A percentile compares a stretch with the other conserved stretches of the same genome.
Conservation (phyloP, 2,329 filamentous ascomycete genomes). For the Aspergillus texensis region DNA sequence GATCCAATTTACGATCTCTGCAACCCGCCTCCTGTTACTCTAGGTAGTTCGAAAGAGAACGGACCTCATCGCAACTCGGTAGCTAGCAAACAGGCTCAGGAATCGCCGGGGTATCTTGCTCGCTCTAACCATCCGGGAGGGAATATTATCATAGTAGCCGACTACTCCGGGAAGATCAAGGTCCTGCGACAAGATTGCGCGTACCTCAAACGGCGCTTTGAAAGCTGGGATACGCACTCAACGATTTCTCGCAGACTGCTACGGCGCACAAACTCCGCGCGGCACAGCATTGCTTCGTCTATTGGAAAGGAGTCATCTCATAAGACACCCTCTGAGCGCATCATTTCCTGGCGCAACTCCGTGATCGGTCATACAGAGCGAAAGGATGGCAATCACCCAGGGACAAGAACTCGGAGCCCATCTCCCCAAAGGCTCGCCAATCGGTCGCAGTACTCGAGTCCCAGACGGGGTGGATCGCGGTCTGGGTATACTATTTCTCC, state of each 20-base stretch:
- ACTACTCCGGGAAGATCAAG: slow-evolving; percentile 86
- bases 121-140: slow-evolving; percentile 76
- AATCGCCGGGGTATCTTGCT: slow-evolving; percentile 75
- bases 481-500: slow-evolving; percentile 32
- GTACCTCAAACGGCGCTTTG: slow-evolving; percentile 72
- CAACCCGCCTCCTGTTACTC: slow-evolving; percentile 86
- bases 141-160: slow-evolving; percentile 89
- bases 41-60: slow-evolving; percentile 60
- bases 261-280: slow-evolving; percentile 57
- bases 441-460: slow-evolving; percentile 27
- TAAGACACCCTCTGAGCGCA: slow-evolving; percentile 69
- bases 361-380: slow-evolving; percentile 54
- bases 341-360: slow-evolving; percentile 83
- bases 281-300: slow-evolving; percentile 54
- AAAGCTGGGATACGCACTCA: slow-evolving; percentile 76
- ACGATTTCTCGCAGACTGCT: slow-evolving; percentile 71
- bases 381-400: slow-evolving; percentile 44
- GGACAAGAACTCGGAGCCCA: slow-evolving; percentile 45
- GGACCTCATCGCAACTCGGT: slow-evolving; percentile 29
- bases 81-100: slow-evolving; percentile 56
- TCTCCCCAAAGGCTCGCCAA: slow-evolving; percentile 51
- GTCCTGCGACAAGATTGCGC: slow-evolving; percentile 96
- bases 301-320: slow-evolving; percentile 46
- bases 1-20: slow-evolving; percentile 96
- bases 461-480: slow-evolving; percentile 26